Percentiles rank a stretch among this genome's conserved stretches.
These are phyloP conservation scores for Dactylellina cionopaga DNA, from an alignment of 2,329 filamentous ascomycete genomes.

Conservation along the genomic window DNA sequence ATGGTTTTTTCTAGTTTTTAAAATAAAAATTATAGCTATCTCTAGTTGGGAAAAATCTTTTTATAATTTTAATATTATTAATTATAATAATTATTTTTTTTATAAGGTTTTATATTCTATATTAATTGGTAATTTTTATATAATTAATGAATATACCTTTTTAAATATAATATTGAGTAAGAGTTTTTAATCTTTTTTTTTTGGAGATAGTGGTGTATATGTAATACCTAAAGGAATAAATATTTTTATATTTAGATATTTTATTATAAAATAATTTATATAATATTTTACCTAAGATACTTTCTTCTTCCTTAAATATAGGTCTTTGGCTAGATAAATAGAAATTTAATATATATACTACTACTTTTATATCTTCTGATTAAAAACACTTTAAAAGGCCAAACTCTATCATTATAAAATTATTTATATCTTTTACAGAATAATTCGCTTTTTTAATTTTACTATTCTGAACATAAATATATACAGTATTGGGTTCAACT, in stretches of 20 bases:
- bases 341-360: not conserved
- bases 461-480: no score
- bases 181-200: no score
- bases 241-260: no score
- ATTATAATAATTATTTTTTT: constrained; percentile 19
- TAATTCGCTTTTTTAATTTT: constrained; percentile 3
- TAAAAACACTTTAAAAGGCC: not conserved
- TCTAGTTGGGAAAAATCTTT: constrained; percentile 15
- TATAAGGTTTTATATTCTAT: constrained; percentile 10
- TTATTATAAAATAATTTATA: constrained; percentile 19
- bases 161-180: no score
- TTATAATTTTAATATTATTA: constrained; percentile 24
- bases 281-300: constrained; percentile 2
- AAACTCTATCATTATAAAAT: not conserved
- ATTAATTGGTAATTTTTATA: no score
- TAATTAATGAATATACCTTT: no score
- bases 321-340: no score
- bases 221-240: no score
- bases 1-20: constrained; percentile 20
- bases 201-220: no score
- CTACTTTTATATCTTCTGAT: not conserved
- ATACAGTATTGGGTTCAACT: no score
- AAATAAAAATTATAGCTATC: constrained; percentile 9
- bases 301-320: not conserved
- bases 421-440: no score